Evolutionary conservation across 441 rosid genomes (phyloP).

Genomic region (Croton setiger): DNA sequence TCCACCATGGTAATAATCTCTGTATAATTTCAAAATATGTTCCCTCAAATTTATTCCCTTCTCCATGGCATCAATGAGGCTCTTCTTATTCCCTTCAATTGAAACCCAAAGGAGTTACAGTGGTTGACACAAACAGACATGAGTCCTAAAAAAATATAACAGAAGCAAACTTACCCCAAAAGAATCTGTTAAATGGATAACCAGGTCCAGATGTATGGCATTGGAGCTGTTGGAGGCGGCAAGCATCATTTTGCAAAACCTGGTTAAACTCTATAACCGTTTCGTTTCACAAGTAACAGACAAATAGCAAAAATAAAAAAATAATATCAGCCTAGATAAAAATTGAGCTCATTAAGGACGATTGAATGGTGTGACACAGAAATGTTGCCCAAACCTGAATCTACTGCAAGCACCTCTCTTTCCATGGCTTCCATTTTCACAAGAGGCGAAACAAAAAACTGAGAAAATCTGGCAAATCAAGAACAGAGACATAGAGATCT

Average conservation of each 20-base stretch:
- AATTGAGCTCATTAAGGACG: neutral
- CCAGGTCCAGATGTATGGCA: slow-evolving; percentile 71
- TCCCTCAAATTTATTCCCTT: slow-evolving; percentile 83
- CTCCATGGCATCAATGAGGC: slow-evolving; percentile 80
- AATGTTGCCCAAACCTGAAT: slow-evolving; percentile 61
- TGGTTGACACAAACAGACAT: slow-evolving; percentile 9
- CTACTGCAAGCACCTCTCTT: slow-evolving; percentile 93
- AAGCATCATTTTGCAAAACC: slow-evolving; percentile 86
- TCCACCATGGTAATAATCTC: slow-evolving; percentile 77
- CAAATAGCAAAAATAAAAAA: slow-evolving; percentile 11
- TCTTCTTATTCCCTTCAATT: slow-evolving; percentile 88
- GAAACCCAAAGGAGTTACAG: slow-evolving; percentile 23
- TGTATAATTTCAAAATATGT: slow-evolving; percentile 61
- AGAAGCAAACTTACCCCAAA: slow-evolving; percentile 70
- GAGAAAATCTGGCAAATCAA: slow-evolving; percentile 77
- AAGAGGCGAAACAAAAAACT: slow-evolving; percentile 94
- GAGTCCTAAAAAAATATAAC: slow-evolving; percentile 18
- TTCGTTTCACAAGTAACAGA: slow-evolving; percentile 19
- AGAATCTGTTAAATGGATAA: slow-evolving; percentile 78
- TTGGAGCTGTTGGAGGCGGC: slow-evolving; percentile 93
- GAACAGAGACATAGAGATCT: slow-evolving; percentile 20
- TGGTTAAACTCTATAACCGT: slow-evolving; percentile 81
- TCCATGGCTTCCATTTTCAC: slow-evolving; percentile 94
- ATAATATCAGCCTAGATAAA: neutral
- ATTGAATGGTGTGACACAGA: slow-evolving; percentile 6